phyloP scores from a whole-genome alignment of 176 grass and related monocot genomes.

The Poa pratensis region DNA sequence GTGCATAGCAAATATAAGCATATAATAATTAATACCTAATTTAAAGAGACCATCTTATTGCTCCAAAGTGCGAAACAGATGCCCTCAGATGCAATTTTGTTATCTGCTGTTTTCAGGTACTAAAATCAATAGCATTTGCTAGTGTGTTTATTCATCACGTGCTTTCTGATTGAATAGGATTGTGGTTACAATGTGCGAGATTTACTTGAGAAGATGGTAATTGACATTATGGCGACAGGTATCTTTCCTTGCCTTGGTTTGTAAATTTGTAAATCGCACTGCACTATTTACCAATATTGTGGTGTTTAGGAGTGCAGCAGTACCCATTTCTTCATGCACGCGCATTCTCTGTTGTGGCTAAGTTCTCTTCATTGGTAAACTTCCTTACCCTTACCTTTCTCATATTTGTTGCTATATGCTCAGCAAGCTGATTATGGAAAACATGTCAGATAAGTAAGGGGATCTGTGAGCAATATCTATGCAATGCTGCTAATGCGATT shows the following conservation, averaged over 20 bases:
- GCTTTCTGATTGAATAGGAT: slow-evolving; percentile 55
- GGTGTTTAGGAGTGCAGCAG: slow-evolving; percentile 67
- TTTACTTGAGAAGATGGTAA: slow-evolving; percentile 85
- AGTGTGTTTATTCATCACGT: slow-evolving; percentile 21
- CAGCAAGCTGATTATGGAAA: slow-evolving; percentile 38
- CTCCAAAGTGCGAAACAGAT: slow-evolving; percentile 15
- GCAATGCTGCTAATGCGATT: slow-evolving; percentile 69
- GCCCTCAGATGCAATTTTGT: not conserved
- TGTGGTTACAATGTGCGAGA: slow-evolving; percentile 71
- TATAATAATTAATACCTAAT: not conserved
- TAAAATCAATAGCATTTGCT: slow-evolving; percentile 12
- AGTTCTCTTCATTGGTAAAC: slow-evolving; percentile 81
- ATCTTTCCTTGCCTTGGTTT: slow-evolving; percentile 25
- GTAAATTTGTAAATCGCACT: not conserved
- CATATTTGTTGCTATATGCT: slow-evolving; percentile 33
- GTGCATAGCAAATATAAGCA: not conserved
- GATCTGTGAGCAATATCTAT: slow-evolving; percentile 72
- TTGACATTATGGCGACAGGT: slow-evolving; percentile 74
- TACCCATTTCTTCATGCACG: slow-evolving; percentile 94
- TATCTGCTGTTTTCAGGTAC: not conserved
- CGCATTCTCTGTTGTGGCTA: slow-evolving; percentile 69
- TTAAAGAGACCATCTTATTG: not conserved
- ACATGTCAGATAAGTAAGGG: slow-evolving; percentile 71
- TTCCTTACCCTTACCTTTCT: slow-evolving; percentile 7
- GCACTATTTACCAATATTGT: slow-evolving; percentile 45